Base-by-base conservation (phyloP, 2,329 filamentous ascomycete genomes). In the Fonsecaea pedrosoi region DNA sequence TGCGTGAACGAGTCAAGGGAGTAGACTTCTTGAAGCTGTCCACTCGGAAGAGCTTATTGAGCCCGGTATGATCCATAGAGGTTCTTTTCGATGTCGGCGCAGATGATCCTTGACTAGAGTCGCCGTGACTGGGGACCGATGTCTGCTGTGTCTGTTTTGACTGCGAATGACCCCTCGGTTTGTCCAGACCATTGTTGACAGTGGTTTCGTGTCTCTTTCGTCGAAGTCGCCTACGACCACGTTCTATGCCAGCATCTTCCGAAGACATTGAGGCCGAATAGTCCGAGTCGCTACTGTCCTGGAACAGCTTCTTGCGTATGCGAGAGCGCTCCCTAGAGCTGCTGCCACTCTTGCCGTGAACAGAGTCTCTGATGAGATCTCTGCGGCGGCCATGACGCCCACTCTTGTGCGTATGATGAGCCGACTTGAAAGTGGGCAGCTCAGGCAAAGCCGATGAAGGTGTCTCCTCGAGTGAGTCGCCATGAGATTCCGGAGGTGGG, bases 401-500 rank as follows among this genome's bases (percentile, higher is more conserved):
- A 63, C 40, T 40, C 30, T 62, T 65, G 58, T 65, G 59, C 2
- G 45, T 4, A 48, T 67, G 60, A 54, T 72, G 66, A n/a, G 71
- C 69, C 13, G 71, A 72, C 50, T 64, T 67, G 65, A 73, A 73
- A 1, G 62, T 71, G 10, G 72, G 72, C 34, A 73, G 54, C 40
- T 70, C 67, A 35, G 69, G 35, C 54, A 67, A 30, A 62, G 63
- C 64, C 68, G 55, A 73, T n/a, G 71, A 45, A 15, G 73, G 74
- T 18, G 63, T 21, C n/a, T 69, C 65, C 30, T 67, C 48, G 32
- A 55, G 30, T 15, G 67, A 48, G 34, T 54, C 40, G 5, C 55
- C 8, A 18, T 57, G 42, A 32, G 50, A 21, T 13, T 64, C 64
- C 3, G 64, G 67, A 38, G 63, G 60, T 35, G 65, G 67, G 10